Evolutionary conservation across 495 filamentous ascomycete species (phyloP).

Genomic region (Jackrogersella minutella): DNA sequence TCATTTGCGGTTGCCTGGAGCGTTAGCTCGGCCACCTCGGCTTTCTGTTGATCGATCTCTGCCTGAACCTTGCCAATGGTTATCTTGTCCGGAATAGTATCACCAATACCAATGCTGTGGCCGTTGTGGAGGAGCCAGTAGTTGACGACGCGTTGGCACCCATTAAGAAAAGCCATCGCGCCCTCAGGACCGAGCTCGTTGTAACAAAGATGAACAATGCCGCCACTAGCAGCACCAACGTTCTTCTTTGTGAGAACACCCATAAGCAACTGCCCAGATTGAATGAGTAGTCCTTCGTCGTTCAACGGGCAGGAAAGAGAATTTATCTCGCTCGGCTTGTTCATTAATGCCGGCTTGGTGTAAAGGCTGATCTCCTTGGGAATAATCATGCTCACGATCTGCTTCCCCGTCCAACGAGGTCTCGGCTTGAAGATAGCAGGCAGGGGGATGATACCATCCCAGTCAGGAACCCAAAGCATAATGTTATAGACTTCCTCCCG

Average conservation of each 20-base stretch:
- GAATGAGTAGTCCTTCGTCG: slow-evolving; percentile 83
- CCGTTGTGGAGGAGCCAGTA: slow-evolving; percentile 99
- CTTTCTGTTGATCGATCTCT: slow-evolving; percentile 80
- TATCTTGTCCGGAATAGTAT: slow-evolving; percentile 87
- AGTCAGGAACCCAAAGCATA: slow-evolving; percentile 95
- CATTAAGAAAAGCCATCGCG: slow-evolving; percentile 94
- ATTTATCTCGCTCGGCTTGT: slow-evolving; percentile 47
- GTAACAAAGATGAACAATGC: slow-evolving; percentile 94
- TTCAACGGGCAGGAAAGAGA: slow-evolving; percentile 68
- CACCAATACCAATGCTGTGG: slow-evolving; percentile 97
- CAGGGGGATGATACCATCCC: slow-evolving; percentile 92
- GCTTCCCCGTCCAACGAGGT: slow-evolving; percentile 98
- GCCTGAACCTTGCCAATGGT: slow-evolving; percentile 86
- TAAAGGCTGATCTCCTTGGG: slow-evolving; percentile 84
- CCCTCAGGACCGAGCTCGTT: slow-evolving; percentile 89
- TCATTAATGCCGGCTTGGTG: slow-evolving; percentile 52
- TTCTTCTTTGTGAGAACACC: slow-evolving; percentile 93
- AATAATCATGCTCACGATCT: slow-evolving; percentile 92
- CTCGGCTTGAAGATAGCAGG: slow-evolving; percentile 91
- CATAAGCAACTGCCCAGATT: slow-evolving; percentile 87
- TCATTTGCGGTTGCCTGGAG: slow-evolving; percentile 79
- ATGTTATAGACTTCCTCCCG: slow-evolving; percentile 94
- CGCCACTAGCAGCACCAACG: slow-evolving; percentile 83
- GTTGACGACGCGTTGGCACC: slow-evolving; percentile 87
- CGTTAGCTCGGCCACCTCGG: slow-evolving; percentile 77